phyloP scores from a whole-genome alignment of 2,329 filamentous ascomycete genomes.

The Fusarium anthophilum region DNA sequence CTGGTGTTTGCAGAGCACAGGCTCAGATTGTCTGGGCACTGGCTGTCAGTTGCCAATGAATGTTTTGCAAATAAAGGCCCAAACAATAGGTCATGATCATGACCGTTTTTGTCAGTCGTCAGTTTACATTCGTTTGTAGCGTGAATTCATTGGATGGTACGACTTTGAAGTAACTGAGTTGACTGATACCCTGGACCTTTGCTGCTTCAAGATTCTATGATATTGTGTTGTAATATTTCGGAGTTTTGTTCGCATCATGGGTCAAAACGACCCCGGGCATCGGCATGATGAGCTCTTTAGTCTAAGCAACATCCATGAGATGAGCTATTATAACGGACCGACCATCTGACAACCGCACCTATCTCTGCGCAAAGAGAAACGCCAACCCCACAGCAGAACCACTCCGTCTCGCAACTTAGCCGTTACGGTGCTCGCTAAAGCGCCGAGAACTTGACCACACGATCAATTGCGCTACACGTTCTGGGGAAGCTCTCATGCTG shows the following conservation, averaged over 20 bases:
- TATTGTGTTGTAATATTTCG: not conserved
- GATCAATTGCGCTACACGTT: conserved; percentile 18
- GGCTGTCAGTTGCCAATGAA: not conserved
- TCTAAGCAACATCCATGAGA: not conserved
- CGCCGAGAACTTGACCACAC: conserved; percentile 21
- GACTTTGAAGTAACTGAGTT: not conserved
- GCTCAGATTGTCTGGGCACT: not conserved
- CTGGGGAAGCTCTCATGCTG: conserved; percentile 26
- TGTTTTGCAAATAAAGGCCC: not conserved
- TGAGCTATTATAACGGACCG: conserved; percentile 5
- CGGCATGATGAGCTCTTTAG: not conserved
- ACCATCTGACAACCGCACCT: conserved; percentile 21
- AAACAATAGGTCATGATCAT: not conserved
- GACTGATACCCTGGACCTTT: not conserved
- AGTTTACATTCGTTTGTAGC: not conserved
- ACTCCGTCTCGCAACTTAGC: not conserved
- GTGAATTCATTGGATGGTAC: not conserved
- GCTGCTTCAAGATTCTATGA: not conserved
- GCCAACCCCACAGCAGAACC: conserved; percentile 22
- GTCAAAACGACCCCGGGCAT: not conserved
- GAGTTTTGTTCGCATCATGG: conserved; percentile 7
- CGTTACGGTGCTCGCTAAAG: conserved; percentile 17
- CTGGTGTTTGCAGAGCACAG: not conserved
- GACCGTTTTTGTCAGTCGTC: not conserved
- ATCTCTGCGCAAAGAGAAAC: conserved; percentile 3